Evolutionary conservation across 306 rosid genomes (phyloP).

Genomic region (Rosa persica): DNA sequence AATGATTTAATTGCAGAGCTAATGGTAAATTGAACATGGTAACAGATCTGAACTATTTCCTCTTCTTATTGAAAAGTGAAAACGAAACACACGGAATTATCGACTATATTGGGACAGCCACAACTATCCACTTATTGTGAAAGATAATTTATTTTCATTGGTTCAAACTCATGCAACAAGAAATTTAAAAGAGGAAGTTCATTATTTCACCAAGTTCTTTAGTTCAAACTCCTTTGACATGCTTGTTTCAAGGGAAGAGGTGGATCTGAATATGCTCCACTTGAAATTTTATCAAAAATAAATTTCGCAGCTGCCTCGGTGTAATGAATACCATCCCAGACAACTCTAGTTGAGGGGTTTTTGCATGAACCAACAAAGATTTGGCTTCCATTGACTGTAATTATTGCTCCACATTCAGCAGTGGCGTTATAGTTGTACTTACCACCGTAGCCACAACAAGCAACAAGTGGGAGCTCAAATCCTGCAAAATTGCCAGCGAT

Average conservation of each 20-base stretch:
- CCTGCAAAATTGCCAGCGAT: constrained; percentile 27
- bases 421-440: constrained; percentile 25
- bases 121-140: no score
- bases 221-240: constrained; percentile 17
- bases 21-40: no score
- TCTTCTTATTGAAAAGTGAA: no score
- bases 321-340: constrained; percentile 56
- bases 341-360: constrained; percentile 27
- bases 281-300: constrained; percentile 35
- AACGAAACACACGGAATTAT: no score
- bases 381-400: constrained; percentile 24
- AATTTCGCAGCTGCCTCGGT: constrained; percentile 52
- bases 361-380: constrained; percentile 46
- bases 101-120: no score
- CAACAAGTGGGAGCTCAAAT: constrained; percentile 37
- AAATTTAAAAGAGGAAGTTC: no score
- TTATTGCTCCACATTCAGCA: constrained; percentile 36
- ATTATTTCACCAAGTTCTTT: not conserved
- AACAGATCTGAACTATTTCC: no score
- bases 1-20: no score
- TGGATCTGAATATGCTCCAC: constrained; percentile 50
- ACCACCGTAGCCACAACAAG: constrained; percentile 64
- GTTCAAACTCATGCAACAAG: no score
- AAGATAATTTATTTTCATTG: no score
- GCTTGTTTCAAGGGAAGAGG: constrained; percentile 38